Evolutionary conservation across 805 yeast genomes (phyloP).

Genomic region (Ogataea methanolica): DNA sequence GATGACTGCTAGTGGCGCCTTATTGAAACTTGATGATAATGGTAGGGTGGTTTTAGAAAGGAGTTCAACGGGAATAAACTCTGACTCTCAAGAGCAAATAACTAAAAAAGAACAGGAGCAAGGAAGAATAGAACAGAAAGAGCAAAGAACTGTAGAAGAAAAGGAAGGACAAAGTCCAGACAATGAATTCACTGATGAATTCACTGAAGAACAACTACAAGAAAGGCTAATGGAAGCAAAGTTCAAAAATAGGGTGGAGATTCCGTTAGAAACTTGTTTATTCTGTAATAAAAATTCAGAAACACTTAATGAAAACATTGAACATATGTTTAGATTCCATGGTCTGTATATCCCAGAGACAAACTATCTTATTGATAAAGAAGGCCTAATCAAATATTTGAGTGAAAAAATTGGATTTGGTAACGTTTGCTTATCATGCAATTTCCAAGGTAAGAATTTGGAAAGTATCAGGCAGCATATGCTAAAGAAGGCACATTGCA

Average conservation of each 20-base stretch:
- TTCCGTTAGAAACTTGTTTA: constrained; percentile 46
- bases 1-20: constrained; percentile 31
- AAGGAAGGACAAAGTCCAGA: constrained; percentile 8
- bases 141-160: constrained; percentile 8
- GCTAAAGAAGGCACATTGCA: constrained; percentile 79
- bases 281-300: constrained; percentile 39
- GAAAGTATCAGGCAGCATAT: constrained; percentile 90
- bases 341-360: constrained; percentile 88
- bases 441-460: constrained; percentile 75
- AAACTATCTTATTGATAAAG: constrained; percentile 58
- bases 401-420: constrained; percentile 82
- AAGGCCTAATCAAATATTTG: constrained; percentile 70
- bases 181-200: constrained; percentile 30
- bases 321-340: constrained; percentile 74
- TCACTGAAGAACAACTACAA: constrained; percentile 38
- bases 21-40: constrained; percentile 20
- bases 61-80: constrained; percentile 12
- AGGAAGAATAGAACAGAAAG: constrained; percentile 10
- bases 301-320: constrained; percentile 40
- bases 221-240: constrained; percentile 41
- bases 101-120: no score
- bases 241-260: constrained; percentile 40
- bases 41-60: constrained; percentile 18
- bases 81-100: no score
- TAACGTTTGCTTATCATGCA: constrained; percentile 76